A percentile compares a stretch with the other conserved stretches of the same genome.
Evolutionary conservation across 78 protist species (phyloP).

Genomic region (Dictyostelium intermedium): DNA sequence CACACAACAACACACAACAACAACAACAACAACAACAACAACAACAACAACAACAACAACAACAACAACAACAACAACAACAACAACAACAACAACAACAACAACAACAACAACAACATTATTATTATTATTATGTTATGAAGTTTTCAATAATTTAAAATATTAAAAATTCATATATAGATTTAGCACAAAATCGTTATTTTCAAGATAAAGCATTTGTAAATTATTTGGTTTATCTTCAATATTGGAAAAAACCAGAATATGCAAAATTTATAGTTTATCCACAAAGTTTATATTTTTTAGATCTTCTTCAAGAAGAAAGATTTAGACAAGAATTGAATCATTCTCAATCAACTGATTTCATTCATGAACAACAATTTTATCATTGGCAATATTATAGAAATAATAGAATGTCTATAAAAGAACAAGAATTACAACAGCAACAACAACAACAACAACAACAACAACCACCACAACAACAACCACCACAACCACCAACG

Average conservation of each 20-base stretch:
- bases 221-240: slow-evolving; percentile 67
- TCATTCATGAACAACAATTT: slow-evolving; percentile 76
- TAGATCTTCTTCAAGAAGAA: slow-evolving; percentile 62
- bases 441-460: background rate
- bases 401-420: slow-evolving; percentile 65
- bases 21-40: background rate
- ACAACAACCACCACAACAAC: slow-evolving; percentile 11
- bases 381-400: slow-evolving; percentile 83
- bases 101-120: background rate
- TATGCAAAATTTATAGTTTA: slow-evolving; percentile 66
- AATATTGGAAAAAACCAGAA: slow-evolving; percentile 81
- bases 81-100: background rate
- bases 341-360: slow-evolving; percentile 44
- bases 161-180: too few species aligned
- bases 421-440: background rate
- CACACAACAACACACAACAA: background rate
- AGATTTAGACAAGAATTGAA: slow-evolving; percentile 57
- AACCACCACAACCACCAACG: background rate
- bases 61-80: background rate
- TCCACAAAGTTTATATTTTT: slow-evolving; percentile 60
- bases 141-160: too few species aligned
- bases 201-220: slow-evolving; percentile 79
- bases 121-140: background rate
- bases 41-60: background rate
- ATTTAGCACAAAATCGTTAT: slow-evolving; percentile 69